These are phyloP conservation scores for Fomitopsis schrenkii DNA, from an alignment of 1,284 basidiomycete species.

Conservation along the genomic window DNA sequence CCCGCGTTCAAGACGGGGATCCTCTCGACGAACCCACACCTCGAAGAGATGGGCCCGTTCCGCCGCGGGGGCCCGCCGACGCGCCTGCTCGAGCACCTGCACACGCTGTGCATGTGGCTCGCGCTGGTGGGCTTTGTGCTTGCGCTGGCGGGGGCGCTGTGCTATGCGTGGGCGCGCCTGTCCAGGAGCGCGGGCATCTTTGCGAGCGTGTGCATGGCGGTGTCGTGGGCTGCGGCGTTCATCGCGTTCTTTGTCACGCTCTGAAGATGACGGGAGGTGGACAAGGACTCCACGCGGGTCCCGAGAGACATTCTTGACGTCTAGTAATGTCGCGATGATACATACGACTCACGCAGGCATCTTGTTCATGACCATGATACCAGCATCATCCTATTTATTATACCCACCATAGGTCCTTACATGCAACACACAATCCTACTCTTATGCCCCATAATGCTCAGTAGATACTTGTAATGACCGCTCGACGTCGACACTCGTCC, in stretches of 20 bases:
- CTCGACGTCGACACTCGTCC: too few relatives aligned
- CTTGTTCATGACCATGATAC: neutral
- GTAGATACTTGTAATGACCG: too few relatives aligned
- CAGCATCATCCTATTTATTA: neutral
- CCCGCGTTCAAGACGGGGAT: neutral
- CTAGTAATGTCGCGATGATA: neutral
- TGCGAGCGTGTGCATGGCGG: slow-evolving; percentile 35
- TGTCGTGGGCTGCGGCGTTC: slow-evolving; percentile 29
- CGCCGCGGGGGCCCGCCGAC: slow-evolving; percentile 31
- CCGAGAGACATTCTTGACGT: neutral
- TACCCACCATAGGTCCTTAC: too few relatives aligned
- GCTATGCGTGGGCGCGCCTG: slow-evolving; percentile 47
- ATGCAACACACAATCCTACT: too few relatives aligned
- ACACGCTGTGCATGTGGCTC: slow-evolving; percentile 45
- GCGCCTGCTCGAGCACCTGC: slow-evolving; percentile 47
- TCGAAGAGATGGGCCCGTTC: slow-evolving; percentile 35
- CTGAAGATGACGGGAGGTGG: neutral
- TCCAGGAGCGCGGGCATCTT: slow-evolving; percentile 40
- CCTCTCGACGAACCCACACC: slow-evolving; percentile 39
- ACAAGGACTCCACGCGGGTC: neutral
- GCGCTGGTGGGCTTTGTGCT: slow-evolving; percentile 47
- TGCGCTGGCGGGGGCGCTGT: slow-evolving; percentile 45
- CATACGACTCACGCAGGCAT: neutral
- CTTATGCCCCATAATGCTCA: too few relatives aligned
- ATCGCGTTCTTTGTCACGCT: slow-evolving; percentile 11